Evolutionary conservation across 192 early-diverging fungal genomes (phyloP).

Genomic region (Thoreauomyces humboldtii): DNA sequence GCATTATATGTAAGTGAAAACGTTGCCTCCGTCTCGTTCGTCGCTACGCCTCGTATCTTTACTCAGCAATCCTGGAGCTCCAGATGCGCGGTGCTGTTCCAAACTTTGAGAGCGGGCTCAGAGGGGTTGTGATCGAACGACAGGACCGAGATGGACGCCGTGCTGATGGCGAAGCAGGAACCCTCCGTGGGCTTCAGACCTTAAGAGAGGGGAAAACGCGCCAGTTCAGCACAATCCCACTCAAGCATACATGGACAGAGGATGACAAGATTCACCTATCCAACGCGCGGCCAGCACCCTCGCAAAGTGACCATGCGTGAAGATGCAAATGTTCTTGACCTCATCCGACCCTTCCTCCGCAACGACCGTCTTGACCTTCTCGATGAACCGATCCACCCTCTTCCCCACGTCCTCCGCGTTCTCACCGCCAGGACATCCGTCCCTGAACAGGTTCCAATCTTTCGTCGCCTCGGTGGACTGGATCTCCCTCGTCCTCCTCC

Average conservation of each 20-base stretch:
- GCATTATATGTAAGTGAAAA: no score
- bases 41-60: no score
- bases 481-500: neutral
- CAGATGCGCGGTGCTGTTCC: neutral
- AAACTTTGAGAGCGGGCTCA: neutral
- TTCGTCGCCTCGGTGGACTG: neutral
- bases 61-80: no score
- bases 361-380: neutral
- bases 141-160: neutral
- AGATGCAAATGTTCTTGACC: neutral
- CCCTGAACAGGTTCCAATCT: neutral
- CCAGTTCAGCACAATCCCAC: no score
- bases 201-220: no score
- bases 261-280: no score
- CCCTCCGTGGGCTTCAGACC: no score
- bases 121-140: neutral
- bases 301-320: constrained; percentile 1
- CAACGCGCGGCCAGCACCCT: neutral
- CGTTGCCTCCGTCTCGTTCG: no score
- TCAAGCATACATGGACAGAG: no score
- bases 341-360: neutral
- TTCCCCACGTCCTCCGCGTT: neutral
- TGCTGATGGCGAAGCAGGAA: neutral
- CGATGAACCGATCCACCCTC: neutral
- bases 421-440: constrained; percentile 5